These are phyloP conservation scores for Vigna nakashimae DNA, from an alignment of 306 rosid species.

Conservation along the genomic window DNA sequence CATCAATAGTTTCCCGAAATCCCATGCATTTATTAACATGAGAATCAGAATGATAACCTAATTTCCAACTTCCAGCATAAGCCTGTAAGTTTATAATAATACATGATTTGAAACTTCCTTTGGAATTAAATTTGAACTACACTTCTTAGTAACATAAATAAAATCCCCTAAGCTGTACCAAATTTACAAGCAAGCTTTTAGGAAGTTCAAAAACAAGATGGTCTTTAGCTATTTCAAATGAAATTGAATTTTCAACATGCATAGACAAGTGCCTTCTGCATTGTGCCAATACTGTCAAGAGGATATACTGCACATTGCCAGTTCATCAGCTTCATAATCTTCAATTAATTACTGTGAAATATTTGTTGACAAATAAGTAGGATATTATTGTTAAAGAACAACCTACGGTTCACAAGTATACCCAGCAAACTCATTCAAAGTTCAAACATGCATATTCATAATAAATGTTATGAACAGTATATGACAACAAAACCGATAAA, in stretches of 20 bases:
- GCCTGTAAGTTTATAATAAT: constrained; percentile 24
- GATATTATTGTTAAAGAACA: constrained; percentile 25
- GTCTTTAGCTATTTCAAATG: neutral
- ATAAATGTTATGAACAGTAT: constrained; percentile 19
- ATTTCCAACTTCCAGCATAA: constrained; percentile 29
- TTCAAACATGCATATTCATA: constrained; percentile 15
- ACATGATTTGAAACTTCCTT: neutral
- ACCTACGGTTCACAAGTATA: constrained; percentile 7
- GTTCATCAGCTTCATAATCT: constrained; percentile 22
- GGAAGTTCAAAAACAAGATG: constrained; percentile 1
- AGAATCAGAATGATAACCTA: constrained; percentile 38
- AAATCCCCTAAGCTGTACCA: constrained; percentile 11
- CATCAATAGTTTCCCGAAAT: constrained; percentile 8
- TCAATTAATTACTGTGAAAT: constrained; percentile 11
- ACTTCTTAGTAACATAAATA: constrained; percentile 31
- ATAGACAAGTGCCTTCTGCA: constrained; percentile 7
- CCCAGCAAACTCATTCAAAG: neutral
- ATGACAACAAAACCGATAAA: constrained; percentile 4
- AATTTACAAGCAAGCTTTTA: neutral
- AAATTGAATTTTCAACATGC: constrained; percentile 22
- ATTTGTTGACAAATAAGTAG: constrained; percentile 18
- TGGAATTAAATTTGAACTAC: neutral
- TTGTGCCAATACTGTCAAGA: constrained; percentile 1
- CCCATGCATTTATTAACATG: constrained; percentile 29
- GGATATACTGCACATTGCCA: constrained; percentile 32